Conservation (phyloP, 208 protist species). For the Wallacemonas sp. region DNA sequence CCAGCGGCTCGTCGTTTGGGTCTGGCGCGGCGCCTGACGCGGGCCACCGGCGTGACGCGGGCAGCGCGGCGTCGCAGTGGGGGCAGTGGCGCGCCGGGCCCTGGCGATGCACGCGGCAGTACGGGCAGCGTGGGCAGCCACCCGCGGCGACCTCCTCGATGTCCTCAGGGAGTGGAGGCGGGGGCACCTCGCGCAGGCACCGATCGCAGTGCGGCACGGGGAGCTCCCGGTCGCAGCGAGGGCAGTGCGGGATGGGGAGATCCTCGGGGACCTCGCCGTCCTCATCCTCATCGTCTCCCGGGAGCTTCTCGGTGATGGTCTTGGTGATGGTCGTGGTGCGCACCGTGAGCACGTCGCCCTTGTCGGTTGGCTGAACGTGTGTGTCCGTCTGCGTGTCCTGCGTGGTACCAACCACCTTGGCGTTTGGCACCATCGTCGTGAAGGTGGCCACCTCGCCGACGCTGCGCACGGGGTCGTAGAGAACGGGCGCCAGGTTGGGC, state of each 20-base stretch:
- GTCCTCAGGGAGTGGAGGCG: slow-evolving; percentile 17
- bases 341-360: slow-evolving; percentile 35
- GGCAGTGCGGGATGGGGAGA: slow-evolving; percentile 14
- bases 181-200: slow-evolving; percentile 17
- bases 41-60: slow-evolving; percentile 11
- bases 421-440: slow-evolving; percentile 53
- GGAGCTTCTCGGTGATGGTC: slow-evolving; percentile 38
- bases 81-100: slow-evolving; percentile 8
- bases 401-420: slow-evolving; percentile 48
- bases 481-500: slow-evolving; percentile 15
- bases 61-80: slow-evolving; percentile 11
- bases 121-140: slow-evolving; percentile 6
- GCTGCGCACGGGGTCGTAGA: slow-evolving; percentile 33
- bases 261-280: background rate
- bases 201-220: slow-evolving; percentile 4
- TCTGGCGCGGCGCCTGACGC: slow-evolving; percentile 1
- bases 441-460: slow-evolving; percentile 32
- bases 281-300: slow-evolving; percentile 32
- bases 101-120: slow-evolving; percentile 10
- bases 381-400: slow-evolving; percentile 78
- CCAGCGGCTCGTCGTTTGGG: background rate
- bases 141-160: slow-evolving; percentile 14
- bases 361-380: slow-evolving; percentile 50
- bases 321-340: slow-evolving; percentile 45
- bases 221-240: slow-evolving; percentile 10